Conservation (phyloP, 768 basidiomycete species). For the Tephrocybe sp. region DNA sequence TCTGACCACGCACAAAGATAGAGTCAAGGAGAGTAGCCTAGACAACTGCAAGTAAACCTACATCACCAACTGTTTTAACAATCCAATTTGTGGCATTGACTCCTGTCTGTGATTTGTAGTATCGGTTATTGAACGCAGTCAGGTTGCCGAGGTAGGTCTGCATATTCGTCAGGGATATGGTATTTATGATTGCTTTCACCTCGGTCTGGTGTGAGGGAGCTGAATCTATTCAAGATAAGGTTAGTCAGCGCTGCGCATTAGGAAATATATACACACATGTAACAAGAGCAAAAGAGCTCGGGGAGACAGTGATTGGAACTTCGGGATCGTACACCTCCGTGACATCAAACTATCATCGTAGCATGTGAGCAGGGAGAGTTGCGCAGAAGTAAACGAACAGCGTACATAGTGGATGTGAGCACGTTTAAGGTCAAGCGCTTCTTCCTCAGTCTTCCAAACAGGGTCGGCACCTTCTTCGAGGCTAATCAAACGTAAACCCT, state of each 20-base stretch:
- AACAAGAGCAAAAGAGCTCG: not conserved
- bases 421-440: constrained; percentile 26
- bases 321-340: constrained; percentile 3
- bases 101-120: constrained; percentile 30
- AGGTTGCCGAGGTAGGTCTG: constrained; percentile 28
- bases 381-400: constrained; percentile 23
- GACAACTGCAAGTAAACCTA: constrained; percentile 8
- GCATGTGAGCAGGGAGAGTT: not conserved
- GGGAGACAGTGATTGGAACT: not conserved
- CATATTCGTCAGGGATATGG: constrained; percentile 25
- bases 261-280: not conserved
- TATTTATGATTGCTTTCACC: constrained; percentile 21
- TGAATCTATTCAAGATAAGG: constrained; percentile 14
- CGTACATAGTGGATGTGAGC: constrained; percentile 3
- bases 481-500: constrained; percentile 30
- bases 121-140: constrained; percentile 32
- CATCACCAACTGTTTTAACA: constrained; percentile 22
- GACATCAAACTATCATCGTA: not conserved
- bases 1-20: constrained; percentile 13
- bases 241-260: not conserved
- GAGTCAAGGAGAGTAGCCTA: no score
- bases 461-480: constrained; percentile 26
- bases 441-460: constrained; percentile 30
- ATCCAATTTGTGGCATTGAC: constrained; percentile 32
- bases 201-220: constrained; percentile 24